Evolutionary conservation across 495 filamentous ascomycete species (phyloP).

Genomic region (Penicillium roqueforti): DNA sequence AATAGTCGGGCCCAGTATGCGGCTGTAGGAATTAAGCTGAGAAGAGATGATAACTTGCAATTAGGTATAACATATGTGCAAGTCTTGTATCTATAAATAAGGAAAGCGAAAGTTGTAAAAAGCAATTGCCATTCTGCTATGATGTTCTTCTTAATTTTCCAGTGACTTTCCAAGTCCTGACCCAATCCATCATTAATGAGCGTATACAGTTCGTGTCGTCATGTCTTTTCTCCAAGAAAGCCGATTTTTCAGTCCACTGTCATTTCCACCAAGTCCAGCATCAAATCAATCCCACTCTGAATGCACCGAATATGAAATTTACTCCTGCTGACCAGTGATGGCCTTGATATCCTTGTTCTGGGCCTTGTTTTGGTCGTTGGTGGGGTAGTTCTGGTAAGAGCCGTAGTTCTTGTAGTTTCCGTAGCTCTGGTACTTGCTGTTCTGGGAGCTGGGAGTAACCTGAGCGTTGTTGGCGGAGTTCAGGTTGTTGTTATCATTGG

Average conservation of each 20-base stretch:
- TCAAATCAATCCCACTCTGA: neutral
- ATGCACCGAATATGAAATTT: neutral
- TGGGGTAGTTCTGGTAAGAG: constrained; percentile 9
- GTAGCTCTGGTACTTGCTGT: constrained; percentile 5
- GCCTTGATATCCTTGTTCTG: constrained; percentile 11
- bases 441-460: constrained; percentile 6
- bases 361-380: constrained; percentile 1
- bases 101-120: neutral
- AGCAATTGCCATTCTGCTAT: neutral
- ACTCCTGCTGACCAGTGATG: constrained; percentile 11
- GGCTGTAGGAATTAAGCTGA: too few species aligned
- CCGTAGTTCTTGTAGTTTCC: constrained; percentile 11
- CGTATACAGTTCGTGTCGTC: constrained; percentile 28
- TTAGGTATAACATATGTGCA: too few species aligned
- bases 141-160: neutral
- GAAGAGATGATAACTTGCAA: too few species aligned
- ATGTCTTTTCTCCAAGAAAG: constrained; percentile 8
- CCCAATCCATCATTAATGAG: constrained; percentile 19
- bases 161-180: neutral
- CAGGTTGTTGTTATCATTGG: constrained; percentile 6
- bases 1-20: too few species aligned
- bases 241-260: neutral
- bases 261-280: neutral
- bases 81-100: neutral
- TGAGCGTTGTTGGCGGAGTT: constrained; percentile 6